Evolutionary conservation across 192 early-diverging fungal genomes (phyloP), one percentile per base, ranked within the genome.

Genomic region (Phycomyces nitens): DNA sequence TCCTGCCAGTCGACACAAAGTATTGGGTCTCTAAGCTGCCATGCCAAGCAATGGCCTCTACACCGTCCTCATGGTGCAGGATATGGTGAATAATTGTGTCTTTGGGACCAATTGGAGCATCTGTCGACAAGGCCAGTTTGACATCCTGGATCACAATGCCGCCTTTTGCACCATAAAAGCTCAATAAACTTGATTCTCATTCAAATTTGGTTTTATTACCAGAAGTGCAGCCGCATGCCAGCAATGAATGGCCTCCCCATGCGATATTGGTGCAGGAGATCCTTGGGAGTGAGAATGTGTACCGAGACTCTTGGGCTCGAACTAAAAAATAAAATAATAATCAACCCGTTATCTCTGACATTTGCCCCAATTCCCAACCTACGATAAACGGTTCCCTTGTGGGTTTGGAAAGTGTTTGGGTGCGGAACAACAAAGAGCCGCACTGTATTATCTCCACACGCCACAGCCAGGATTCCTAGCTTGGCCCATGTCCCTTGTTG

Each of bases 391-490:
- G 56, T 41, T 56, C 54, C 39, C 11, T 62, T 26, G 14, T 53
- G 14, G 0, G 65, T 15, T n/a, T 60, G 34, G 16, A 76, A 24
- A 9, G 5, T 12, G 15, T 64, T 12, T 4, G 74, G 71, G 52
- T 68, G 53, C 4, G 74, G 74, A 11, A 76, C 39, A 8, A 60
- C 56, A 40, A 60, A 60, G 21, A 76, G 34, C 38, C 66, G 22
- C 4, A 69, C 59, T 9, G 15, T 39, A 22, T 71, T 71, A 58
- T 69, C 56, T 7, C 71, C 66, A 53, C 63, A 76, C 15, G 56
- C 51, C 20, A 54, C 57, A 49, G 71, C 71, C 12, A 76, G 22
- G 18, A 76, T 64, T 4, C 74, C 74, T 15, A 76, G 29, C 51
- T 55, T 64, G n/a, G 56, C 26, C n/a, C 61, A 63, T 39, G 24